These are phyloP conservation scores for Corylus americana DNA, from an alignment of 306 rosid genomes.

Conservation along the genomic window DNA sequence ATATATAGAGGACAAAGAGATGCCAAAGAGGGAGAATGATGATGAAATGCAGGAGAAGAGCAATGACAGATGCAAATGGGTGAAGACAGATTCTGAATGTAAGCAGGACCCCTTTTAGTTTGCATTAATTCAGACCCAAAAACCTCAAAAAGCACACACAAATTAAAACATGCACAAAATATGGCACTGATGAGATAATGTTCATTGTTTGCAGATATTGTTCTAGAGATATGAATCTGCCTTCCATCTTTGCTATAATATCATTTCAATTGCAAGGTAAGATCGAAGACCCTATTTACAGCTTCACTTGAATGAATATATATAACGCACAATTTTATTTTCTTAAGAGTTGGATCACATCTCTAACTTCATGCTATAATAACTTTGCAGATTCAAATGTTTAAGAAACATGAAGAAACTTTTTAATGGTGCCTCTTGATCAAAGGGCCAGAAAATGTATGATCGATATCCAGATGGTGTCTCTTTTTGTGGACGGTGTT, in stretches of 20 bases:
- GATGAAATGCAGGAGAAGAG: conserved; percentile 45
- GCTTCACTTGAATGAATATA: neutral
- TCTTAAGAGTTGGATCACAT: no score
- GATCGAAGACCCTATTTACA: conserved; percentile 21
- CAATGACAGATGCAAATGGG: conserved; percentile 83
- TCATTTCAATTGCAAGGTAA: conserved; percentile 36
- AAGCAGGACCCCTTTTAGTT: conserved; percentile 27
- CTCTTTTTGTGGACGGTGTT: conserved; percentile 43
- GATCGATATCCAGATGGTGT: conserved; percentile 25
- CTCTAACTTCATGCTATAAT: conserved; percentile 7
- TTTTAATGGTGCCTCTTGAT: neutral
- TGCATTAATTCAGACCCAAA: neutral
- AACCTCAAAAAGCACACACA: neutral
- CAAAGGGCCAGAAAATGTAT: conserved; percentile 17
- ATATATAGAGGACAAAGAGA: conserved; percentile 54
- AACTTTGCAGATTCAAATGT: conserved; percentile 31
- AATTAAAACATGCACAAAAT: neutral
- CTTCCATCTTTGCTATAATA: conserved; percentile 13
- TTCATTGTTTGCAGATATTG: conserved; percentile 72
- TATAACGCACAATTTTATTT: neutral
- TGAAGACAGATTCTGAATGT: conserved; percentile 98
- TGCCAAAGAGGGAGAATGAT: conserved; percentile 35
- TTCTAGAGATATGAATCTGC: conserved; percentile 75
- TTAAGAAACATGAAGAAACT: neutral
- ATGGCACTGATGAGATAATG: conserved; percentile 16